These are phyloP conservation scores for Cutaneotrichosporon mucoides DNA, from an alignment of 1,284 basidiomycete genomes.

Conservation along the genomic window DNA sequence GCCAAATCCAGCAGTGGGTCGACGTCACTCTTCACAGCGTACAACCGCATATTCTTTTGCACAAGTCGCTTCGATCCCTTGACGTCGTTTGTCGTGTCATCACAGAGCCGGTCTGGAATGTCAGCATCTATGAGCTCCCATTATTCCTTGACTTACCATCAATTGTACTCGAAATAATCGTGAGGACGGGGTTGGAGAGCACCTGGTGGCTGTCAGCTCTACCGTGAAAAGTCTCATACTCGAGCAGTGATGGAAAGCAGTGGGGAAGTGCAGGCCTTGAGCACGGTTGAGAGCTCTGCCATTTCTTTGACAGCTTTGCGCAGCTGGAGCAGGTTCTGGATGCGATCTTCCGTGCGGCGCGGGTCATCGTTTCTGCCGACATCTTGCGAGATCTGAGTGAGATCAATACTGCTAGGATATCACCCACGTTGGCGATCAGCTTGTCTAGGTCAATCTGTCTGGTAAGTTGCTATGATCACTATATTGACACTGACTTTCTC, in stretches of 20 bases:
- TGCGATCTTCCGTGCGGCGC: conserved; percentile 21
- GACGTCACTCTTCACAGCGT: conserved; percentile 75
- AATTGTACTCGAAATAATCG: conserved; percentile 12
- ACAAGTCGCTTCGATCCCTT: conserved; percentile 8
- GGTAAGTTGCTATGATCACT: conserved; percentile 15
- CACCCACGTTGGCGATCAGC: conserved; percentile 65
- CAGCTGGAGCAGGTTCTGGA: conserved; percentile 28
- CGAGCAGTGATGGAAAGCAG: neutral
- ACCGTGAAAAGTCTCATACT: neutral
- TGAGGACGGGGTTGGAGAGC: neutral
- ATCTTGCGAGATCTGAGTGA: conserved; percentile 18
- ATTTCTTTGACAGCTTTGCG: conserved; percentile 19
- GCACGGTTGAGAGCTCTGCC: conserved; percentile 8
- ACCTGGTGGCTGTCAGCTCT: neutral
- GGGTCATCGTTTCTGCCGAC: conserved; percentile 4
- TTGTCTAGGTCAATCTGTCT: conserved; percentile 76
- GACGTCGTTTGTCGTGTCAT: conserved; percentile 19
- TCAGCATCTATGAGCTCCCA: neutral
- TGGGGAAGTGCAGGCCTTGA: conserved; percentile 1
- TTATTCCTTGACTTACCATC: conserved; percentile 9
- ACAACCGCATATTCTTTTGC: conserved; percentile 63
- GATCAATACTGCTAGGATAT: neutral
- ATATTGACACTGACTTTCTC: conserved; percentile 50
- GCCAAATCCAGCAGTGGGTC: conserved; percentile 86
- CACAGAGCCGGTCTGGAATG: conserved; percentile 18